A percentile compares a stretch with the other conserved stretches of the same genome.
Evolutionary conservation across 495 filamentous ascomycete genomes (phyloP).

Genomic region (Pyronema domesticum): DNA sequence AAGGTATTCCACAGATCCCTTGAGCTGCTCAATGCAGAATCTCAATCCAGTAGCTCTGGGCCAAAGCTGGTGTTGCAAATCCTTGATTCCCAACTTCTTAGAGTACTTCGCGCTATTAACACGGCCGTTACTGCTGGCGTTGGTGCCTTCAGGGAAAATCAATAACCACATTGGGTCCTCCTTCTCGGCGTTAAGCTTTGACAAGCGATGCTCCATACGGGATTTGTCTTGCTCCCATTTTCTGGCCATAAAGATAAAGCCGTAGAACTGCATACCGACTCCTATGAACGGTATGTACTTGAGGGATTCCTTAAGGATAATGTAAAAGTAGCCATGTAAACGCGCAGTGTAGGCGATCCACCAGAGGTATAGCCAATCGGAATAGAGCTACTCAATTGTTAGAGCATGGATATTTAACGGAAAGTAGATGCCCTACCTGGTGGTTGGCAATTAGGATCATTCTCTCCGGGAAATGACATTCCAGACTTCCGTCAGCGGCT

Average conservation of each 20-base stretch:
- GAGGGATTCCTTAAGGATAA: slow-evolving; percentile 68
- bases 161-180: slow-evolving; percentile 72
- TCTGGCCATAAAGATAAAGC: slow-evolving; percentile 69
- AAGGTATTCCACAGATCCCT: slow-evolving; percentile 53
- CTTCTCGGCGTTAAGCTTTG: slow-evolving; percentile 45
- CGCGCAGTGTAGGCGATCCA: slow-evolving; percentile 62
- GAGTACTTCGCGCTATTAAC: slow-evolving; percentile 48
- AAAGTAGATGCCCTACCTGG: slow-evolving; percentile 33
- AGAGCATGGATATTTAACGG: slow-evolving; percentile 1
- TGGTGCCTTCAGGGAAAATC: slow-evolving; percentile 73
- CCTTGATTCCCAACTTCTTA: slow-evolving; percentile 45
- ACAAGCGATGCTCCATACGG: slow-evolving; percentile 46
- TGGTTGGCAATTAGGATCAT: slow-evolving; percentile 72
- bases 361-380: slow-evolving; percentile 80
- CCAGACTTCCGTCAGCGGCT: slow-evolving; percentile 46
- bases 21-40: slow-evolving; percentile 57
- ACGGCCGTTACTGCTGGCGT: slow-evolving; percentile 48
- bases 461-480: slow-evolving; percentile 56
- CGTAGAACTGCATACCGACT: slow-evolving; percentile 57
- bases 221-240: slow-evolving; percentile 66
- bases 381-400: slow-evolving; percentile 41
- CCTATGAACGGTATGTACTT: slow-evolving; percentile 61
- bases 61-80: slow-evolving; percentile 49
- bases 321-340: slow-evolving; percentile 70
- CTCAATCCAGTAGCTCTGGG: slow-evolving; percentile 59